Conservation (phyloP, 2,329 filamentous ascomycete genomes). For the Pezicula radicicola region DNA sequence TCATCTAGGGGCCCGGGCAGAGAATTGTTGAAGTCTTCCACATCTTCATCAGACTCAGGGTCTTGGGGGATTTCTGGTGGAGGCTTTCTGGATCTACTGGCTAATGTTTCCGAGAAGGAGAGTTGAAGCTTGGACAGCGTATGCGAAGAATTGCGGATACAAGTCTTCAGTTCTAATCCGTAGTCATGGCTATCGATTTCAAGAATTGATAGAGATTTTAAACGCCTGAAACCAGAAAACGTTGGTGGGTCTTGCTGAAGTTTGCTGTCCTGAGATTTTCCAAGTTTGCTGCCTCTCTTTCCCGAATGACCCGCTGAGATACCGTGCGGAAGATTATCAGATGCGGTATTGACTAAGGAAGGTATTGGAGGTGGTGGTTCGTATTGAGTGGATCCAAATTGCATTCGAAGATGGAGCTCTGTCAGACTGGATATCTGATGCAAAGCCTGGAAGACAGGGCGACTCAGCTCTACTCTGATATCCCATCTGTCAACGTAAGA, state of each 20-base stretch:
- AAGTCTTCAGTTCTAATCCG: conserved; percentile 51
- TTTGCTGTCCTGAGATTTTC: conserved; percentile 21
- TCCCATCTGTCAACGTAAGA: conserved; percentile 48
- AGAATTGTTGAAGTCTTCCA: conserved; percentile 45
- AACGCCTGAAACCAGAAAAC: conserved; percentile 52
- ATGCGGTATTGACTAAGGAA: conserved; percentile 2
- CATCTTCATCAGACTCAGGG: conserved; percentile 50
- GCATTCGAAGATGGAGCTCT: conserved; percentile 55
- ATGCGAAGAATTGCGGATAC: conserved; percentile 50
- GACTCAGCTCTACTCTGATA: conserved; percentile 59
- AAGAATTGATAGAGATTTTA: conserved; percentile 51
- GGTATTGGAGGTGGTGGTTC: conserved; percentile 43
- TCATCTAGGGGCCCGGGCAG: conserved; percentile 33
- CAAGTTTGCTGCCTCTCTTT: conserved; percentile 6
- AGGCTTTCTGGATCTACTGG: conserved; percentile 42
- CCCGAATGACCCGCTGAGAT: not conserved
- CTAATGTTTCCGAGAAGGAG: conserved; percentile 54
- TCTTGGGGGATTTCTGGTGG: conserved; percentile 34
- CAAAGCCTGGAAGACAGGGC: conserved; percentile 53
- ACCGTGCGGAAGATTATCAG: not conserved
- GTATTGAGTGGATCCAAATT: conserved; percentile 54
- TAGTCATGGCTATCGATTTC: conserved; percentile 59
- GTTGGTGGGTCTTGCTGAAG: conserved; percentile 38
- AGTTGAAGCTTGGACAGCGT: conserved; percentile 53
- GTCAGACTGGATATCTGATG: conserved; percentile 51